Evolutionary conservation across 176 grass and related monocot genomes (phyloP).

Genomic region (Sorghum bicolor): Sorghum_bicolor_NCBIv3 NC_012877.2:54472501-54473000

Average conservation of each 20-base stretch:
- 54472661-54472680: no score
- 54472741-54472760: no score
- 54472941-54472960: background rate
- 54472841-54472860: no score
- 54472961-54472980: slow-evolving; percentile 12
- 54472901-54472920: no score
- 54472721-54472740: no score
- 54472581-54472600: slow-evolving; percentile 30
- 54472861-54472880: no score
- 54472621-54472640: slow-evolving; percentile 20
- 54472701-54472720: no score
- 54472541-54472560: background rate
- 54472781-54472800: background rate
- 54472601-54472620: slow-evolving; percentile 25
- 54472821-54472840: background rate
- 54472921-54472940: background rate
- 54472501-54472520: no score
- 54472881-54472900: no score
- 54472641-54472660: background rate
- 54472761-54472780: no score
- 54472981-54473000: no score
- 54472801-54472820: slow-evolving; percentile 31
- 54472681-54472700: no score
- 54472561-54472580: background rate
- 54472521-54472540: background rate